Evolutionary conservation across 2,329 filamentous ascomycete species (phyloP), one percentile per base, ranked within the genome.

Genomic region (Epichloe uncinata): DNA sequence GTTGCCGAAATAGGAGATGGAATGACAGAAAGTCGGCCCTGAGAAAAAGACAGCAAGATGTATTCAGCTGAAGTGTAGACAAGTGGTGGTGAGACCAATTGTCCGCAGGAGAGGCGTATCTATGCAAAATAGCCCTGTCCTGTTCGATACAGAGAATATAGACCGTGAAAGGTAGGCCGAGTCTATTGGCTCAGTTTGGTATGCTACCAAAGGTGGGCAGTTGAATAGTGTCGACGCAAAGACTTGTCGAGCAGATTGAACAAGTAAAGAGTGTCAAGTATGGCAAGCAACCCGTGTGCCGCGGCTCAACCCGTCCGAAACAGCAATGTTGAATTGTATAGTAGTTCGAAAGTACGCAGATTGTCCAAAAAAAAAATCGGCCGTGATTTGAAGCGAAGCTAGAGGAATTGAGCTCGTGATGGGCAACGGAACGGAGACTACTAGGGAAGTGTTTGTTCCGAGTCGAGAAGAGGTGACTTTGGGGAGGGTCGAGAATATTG

Each of bases 371-470:
- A 18, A 22, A 6, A n/a, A n/a, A n/a, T n/a, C 36, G 46, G 55
- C 36, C 52, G 46, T 43, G 50, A 44, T 50, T 45, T 43, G 48
- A 53, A 56, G 42, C 44, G 47, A 54, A 38, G 50, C 40, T 41
- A 37, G 18, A 34, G 16, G 38, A 36, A 12, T 33, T 40, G 13
- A 20, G 11, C n/a, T 20, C 18, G 15, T 13, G 40, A 11, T 15
- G 13, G 26, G 33, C 9, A 22, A 20, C 13, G 33, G 13, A 26
- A 13, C 13, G 16, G 40, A 48, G 33, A 43, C 40, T 42, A 9
- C 30, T 26, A 16, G 33, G 3, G 11, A 30, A 26, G 22, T 42
- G 35, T 42, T 18, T 20, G 33, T 48, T 18, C 16, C 15, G 6
- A 22, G n/a, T 49, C 42, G 30, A 22, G 38, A 16, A 18, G 34